Base-by-base conservation (phyloP, 1,284 basidiomycete species). In the Pseudozyma hubeiensis region DNA sequence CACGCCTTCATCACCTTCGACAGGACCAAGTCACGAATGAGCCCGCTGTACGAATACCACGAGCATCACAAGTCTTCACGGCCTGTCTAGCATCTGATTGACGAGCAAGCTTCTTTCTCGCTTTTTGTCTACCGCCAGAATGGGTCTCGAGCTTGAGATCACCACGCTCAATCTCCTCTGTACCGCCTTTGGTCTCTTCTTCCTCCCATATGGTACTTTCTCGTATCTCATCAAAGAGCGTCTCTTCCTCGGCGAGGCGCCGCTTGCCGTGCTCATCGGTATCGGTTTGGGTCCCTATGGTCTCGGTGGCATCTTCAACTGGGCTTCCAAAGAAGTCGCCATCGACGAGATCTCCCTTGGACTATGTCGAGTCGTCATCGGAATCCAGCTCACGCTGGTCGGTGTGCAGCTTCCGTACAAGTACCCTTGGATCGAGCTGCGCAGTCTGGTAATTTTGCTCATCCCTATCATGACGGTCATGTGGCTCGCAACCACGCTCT, bases 391-490 rank as follows among this genome's bases (percentile, higher is more conserved):
- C n/a, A 67, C 68, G 8, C 51, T 81, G 1, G 73, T 79, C 0
- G 79, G 78, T 19, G 64, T 81, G 44, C 76, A 80, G 58, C 71
- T 81, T 41, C 79, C 78, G 9, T 77, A 79, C 54, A 72, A 79
- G 41, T 79, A 77, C 49, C 71, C 67, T 4, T 60, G 61, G 58
- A 58, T 72, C 34, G 79, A 80, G 55, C 33, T 73, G 2, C 47
- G 58, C 14, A 75, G 71, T 19, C 59, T 81, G 10, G 17, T 54
- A 31, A 41, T 79, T 29, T 57, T 81, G 40, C 60, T 81, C 8
- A 34, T 77, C 0, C 77, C 78, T 4, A 64, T 81, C 53, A 81
- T 81, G 79, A 67, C 70, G 4, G 10, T 59, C 57, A 79, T 77
- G 73, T 81, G 79, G 79, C 64, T 80, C 17, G 57, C 67, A 11